Evolutionary conservation across 164 flowering plant species (phyloP).

Genomic region (Houttuynia cordata): DNA sequence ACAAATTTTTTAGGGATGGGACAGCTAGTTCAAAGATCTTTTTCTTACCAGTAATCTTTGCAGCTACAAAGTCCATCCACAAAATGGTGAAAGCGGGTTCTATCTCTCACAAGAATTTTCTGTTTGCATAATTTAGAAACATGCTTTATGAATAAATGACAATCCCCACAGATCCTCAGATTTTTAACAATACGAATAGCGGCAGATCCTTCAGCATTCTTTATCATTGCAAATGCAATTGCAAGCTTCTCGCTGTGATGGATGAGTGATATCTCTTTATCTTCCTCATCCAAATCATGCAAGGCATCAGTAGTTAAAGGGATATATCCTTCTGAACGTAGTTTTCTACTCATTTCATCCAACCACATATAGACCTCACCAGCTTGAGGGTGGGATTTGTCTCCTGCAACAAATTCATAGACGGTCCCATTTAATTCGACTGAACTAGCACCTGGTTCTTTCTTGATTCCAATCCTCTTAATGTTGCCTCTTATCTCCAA

Average conservation of each 20-base stretch:
- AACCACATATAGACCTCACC: conserved; percentile 3
- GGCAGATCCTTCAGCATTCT: background rate
- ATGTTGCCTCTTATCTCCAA: conserved; percentile 9
- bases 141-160: conserved; percentile 5
- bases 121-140: conserved; percentile 3
- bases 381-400: background rate
- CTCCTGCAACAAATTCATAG: conserved; percentile 6
- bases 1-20: too few relatives aligned
- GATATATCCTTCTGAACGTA: conserved; percentile 6
- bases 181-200: conserved; percentile 2
- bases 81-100: background rate
- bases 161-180: conserved; percentile 3
- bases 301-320: conserved; percentile 1
- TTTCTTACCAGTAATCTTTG: conserved; percentile 1
- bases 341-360: conserved; percentile 2
- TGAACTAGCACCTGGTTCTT: conserved; percentile 17
- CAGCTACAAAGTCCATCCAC: background rate
- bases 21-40: too few relatives aligned
- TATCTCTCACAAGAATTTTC: conserved; percentile 4
- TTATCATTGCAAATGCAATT: conserved; percentile 2
- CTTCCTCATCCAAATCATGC: conserved; percentile 3
- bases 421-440: conserved; percentile 7
- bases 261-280: conserved; percentile 1
- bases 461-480: conserved; percentile 9
- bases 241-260: conserved; percentile 4